Conservation (phyloP, 163 green algal species). For the Volvox carteri region DNA sequence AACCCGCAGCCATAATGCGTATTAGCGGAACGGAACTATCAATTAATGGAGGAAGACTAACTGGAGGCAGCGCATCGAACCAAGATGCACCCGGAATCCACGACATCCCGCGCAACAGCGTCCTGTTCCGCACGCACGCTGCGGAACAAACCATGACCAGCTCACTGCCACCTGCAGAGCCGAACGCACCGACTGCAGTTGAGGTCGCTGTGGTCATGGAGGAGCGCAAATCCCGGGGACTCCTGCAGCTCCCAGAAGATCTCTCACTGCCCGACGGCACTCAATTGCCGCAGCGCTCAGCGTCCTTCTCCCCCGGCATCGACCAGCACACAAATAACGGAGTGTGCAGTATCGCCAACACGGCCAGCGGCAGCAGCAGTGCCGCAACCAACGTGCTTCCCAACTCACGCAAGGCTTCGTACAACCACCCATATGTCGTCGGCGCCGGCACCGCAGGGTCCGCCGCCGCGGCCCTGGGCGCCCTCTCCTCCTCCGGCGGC, state of each 20-base stretch:
- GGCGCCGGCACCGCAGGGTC: neutral
- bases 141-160: neutral
- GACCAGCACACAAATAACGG: too few relatives aligned
- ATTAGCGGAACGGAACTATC: neutral
- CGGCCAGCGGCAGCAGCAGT: too few relatives aligned
- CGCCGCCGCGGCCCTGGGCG: neutral
- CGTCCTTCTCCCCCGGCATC: constrained; percentile 6
- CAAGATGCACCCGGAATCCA: neutral
- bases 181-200: neutral
- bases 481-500: neutral
- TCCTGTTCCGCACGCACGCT: constrained; percentile 7
- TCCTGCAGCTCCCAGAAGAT: neutral
- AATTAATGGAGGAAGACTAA: neutral
- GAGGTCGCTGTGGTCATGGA: constrained; percentile 9
- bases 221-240: neutral
- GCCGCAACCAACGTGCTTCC: too few relatives aligned
- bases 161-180: constrained; percentile 11
- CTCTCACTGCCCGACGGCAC: too few relatives aligned
- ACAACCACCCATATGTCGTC: neutral
- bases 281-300: neutral
- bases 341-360: too few relatives aligned
- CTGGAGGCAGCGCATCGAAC: neutral
- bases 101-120: constrained; percentile 31
- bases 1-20: neutral
- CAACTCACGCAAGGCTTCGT: neutral